Conservation (phyloP, 2,329 filamentous ascomycete species). For the Purpureocillium lavendulum region DNA sequence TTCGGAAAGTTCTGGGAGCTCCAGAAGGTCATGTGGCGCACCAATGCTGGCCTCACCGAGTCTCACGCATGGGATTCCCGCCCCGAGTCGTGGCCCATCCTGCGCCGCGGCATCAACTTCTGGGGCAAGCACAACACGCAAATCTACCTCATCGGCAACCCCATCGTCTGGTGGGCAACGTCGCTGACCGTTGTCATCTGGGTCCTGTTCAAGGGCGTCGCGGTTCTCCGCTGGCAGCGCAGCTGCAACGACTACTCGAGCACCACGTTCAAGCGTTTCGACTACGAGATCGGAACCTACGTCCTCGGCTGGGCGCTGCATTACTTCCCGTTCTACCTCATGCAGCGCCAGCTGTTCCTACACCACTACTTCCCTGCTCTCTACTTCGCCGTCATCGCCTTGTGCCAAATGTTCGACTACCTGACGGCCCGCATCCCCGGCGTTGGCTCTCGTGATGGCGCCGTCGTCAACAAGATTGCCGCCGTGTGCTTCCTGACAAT, state of each 20-base stretch:
- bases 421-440: slow-evolving; percentile 62
- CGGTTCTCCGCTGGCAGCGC: slow-evolving; percentile 88
- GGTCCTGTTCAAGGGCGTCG: slow-evolving; percentile 74
- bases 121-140: slow-evolving; percentile 93
- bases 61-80: slow-evolving; percentile 98
- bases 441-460: slow-evolving; percentile 56
- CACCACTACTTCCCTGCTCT: slow-evolving; percentile 98
- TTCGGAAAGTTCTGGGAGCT: slow-evolving; percentile 97
- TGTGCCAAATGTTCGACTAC: slow-evolving; percentile 88
- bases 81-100: slow-evolving; percentile 84
- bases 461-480: slow-evolving; percentile 65
- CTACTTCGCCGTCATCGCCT: slow-evolving; percentile 84
- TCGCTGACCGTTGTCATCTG: slow-evolving; percentile 72
- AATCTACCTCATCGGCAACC: slow-evolving; percentile 94
- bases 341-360: slow-evolving; percentile 95
- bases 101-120: slow-evolving; percentile 96
- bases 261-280: slow-evolving; percentile 86
- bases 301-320: slow-evolving; percentile 95
- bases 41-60: slow-evolving; percentile 91
- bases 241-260: slow-evolving; percentile 80
- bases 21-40: slow-evolving; percentile 97
- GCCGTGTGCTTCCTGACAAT: slow-evolving; percentile 67
- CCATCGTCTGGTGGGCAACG: slow-evolving; percentile 88
- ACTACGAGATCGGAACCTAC: slow-evolving; percentile 88
- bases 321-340: slow-evolving; percentile 98